phyloP scores from a whole-genome alignment of 1,284 basidiomycete genomes.

The Irpex lacteus region DNA sequence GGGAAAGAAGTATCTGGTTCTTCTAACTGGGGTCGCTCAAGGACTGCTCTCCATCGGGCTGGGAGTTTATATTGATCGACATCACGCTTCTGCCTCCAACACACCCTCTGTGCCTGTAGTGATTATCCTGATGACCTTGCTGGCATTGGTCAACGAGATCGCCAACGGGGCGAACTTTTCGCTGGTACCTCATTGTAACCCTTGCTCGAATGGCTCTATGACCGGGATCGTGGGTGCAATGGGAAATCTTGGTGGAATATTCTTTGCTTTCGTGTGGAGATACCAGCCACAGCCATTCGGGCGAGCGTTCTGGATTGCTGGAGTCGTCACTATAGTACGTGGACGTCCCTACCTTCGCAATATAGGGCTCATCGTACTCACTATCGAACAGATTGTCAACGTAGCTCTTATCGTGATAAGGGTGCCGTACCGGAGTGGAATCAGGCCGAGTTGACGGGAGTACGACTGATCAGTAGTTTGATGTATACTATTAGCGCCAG shows the following conservation, averaged over 20 bases:
- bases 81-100: slow-evolving; percentile 14
- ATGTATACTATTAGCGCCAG: no score
- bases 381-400: not conserved
- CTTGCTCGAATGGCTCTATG: slow-evolving; percentile 37
- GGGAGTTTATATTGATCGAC: slow-evolving; percentile 43
- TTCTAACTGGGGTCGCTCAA: slow-evolving; percentile 43
- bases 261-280: slow-evolving; percentile 50
- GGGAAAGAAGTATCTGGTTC: slow-evolving; percentile 52
- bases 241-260: slow-evolving; percentile 53
- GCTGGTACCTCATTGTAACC: slow-evolving; percentile 22
- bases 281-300: slow-evolving; percentile 40
- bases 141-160: slow-evolving; percentile 42
- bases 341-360: no score
- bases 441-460: no score
- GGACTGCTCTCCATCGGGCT: slow-evolving; percentile 46
- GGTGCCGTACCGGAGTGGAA: not conserved
- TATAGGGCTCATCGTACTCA: not conserved
- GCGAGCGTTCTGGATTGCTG: slow-evolving; percentile 47
- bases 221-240: slow-evolving; percentile 50
- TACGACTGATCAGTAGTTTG: no score
- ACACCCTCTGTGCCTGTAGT: slow-evolving; percentile 21
- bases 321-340: slow-evolving; percentile 34
- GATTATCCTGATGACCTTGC: slow-evolving; percentile 30
- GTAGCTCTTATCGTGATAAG: not conserved
- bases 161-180: slow-evolving; percentile 53